Evolutionary conservation across 768 basidiomycete genomes (phyloP).

Genomic region (Fomitopsis pulvina): DNA sequence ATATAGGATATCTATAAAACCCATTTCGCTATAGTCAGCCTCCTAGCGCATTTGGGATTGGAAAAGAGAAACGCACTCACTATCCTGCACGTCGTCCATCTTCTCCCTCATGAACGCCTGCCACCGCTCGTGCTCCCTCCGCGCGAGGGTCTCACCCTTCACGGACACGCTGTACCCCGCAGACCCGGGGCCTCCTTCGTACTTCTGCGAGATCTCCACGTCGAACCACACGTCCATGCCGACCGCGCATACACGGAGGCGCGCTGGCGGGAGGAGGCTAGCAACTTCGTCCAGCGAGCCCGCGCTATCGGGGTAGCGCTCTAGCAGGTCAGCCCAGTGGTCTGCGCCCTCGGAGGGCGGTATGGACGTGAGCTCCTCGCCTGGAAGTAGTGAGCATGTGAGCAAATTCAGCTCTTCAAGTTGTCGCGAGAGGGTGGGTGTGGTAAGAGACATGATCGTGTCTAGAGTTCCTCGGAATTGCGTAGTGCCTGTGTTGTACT

Average conservation of each 20-base stretch:
- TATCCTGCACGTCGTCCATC: constrained; percentile 26
- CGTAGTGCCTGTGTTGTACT: no score
- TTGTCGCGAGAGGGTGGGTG: constrained; percentile 13
- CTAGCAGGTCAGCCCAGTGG: constrained; percentile 25
- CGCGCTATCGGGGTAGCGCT: constrained; percentile 14
- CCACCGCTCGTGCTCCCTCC: constrained; percentile 46
- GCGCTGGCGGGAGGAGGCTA: constrained; percentile 13
- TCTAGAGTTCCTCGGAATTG: no score
- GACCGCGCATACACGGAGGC: constrained; percentile 29
- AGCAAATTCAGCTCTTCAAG: constrained; percentile 56
- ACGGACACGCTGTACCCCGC: constrained; percentile 25
- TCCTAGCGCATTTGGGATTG: not conserved
- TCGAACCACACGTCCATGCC: constrained; percentile 31
- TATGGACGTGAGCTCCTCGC: constrained; percentile 42
- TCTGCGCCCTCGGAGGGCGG: constrained; percentile 29
- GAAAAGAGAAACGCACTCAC: constrained; percentile 21
- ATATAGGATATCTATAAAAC: constrained; percentile 57
- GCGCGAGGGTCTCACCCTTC: constrained; percentile 40
- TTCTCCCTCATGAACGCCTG: constrained; percentile 32
- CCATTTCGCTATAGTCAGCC: not conserved
- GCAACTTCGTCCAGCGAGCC: constrained; percentile 16
- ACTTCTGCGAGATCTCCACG: constrained; percentile 19
- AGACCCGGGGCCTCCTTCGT: constrained; percentile 2
- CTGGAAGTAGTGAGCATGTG: constrained; percentile 54
- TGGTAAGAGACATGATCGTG: constrained; percentile 1